These are phyloP conservation scores for Cyberlindnera petersonii DNA, from an alignment of 805 yeast species.

Conservation along the genomic window DNA sequence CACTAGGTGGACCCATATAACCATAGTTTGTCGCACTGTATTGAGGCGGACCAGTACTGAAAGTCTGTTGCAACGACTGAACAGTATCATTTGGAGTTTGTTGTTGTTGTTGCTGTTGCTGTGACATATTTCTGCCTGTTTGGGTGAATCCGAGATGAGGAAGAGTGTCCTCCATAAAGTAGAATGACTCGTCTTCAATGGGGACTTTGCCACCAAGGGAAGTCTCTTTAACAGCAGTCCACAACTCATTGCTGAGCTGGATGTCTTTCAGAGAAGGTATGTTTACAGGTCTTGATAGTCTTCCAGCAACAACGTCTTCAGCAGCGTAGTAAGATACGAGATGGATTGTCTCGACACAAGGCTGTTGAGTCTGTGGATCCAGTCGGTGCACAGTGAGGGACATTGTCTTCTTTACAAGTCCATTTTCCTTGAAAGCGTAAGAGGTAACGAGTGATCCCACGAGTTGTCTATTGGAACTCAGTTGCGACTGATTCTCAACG, in stretches of 20 bases:
- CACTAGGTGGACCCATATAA: background rate
- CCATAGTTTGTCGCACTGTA: background rate
- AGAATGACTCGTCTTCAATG: constrained; percentile 48
- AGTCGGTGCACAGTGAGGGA: constrained; percentile 33
- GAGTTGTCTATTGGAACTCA: constrained; percentile 33
- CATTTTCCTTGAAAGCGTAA: constrained; percentile 63
- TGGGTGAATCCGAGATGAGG: constrained; percentile 1
- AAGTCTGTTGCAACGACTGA: constrained; percentile 5
- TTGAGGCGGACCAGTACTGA: background rate
- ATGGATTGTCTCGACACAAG: constrained; percentile 47
- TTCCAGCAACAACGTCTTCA: constrained; percentile 62
- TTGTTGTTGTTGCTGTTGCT: constrained; percentile 4
- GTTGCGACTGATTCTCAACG: background rate
- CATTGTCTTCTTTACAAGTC: constrained; percentile 79
- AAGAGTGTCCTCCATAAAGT: constrained; percentile 42
- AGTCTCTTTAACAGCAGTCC: constrained; percentile 54
- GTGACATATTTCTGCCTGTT: background rate
- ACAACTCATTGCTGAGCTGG: constrained; percentile 42
- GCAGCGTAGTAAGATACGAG: constrained; percentile 76
- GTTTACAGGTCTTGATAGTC: constrained; percentile 54
- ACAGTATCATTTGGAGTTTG: background rate
- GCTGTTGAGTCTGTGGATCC: constrained; percentile 11
- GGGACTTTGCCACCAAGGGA: constrained; percentile 53
- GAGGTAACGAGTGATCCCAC: constrained; percentile 57
- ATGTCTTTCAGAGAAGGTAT: constrained; percentile 46